These are phyloP conservation scores for Pezicula rhizophila DNA, from an alignment of 2,329 filamentous ascomycete genomes.

Conservation along the genomic window DNA sequence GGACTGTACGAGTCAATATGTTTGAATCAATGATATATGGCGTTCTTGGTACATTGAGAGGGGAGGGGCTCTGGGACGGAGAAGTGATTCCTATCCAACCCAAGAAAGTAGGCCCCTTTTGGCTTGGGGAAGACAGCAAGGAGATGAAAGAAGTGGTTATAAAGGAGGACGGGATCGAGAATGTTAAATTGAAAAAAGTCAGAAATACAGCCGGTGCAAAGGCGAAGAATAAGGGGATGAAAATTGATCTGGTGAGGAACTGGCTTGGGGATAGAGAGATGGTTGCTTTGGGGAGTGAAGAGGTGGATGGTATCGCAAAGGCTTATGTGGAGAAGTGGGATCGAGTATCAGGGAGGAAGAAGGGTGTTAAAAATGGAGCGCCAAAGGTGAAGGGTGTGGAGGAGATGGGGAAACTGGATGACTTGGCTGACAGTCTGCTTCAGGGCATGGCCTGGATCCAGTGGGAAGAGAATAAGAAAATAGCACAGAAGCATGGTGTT, in stretches of 20 bases:
- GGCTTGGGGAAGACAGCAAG: constrained; percentile 33
- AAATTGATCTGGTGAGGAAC: constrained; percentile 55
- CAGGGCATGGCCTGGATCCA: constrained; percentile 72
- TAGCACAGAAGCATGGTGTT: constrained; percentile 27
- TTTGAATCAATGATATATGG: constrained; percentile 79
- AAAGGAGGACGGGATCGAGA: constrained; percentile 18
- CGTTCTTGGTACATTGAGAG: constrained; percentile 50
- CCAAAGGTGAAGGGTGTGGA: constrained; percentile 20
- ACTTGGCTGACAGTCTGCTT: constrained; percentile 72
- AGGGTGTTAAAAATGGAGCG: constrained; percentile 10
- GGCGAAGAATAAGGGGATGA: constrained; percentile 46
- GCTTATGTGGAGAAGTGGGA: constrained; percentile 30
- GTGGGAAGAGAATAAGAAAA: constrained; percentile 59
- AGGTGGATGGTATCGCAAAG: constrained; percentile 30
- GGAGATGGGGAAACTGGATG: constrained; percentile 61
- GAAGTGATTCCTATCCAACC: constrained; percentile 46
- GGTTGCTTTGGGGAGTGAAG: constrained; percentile 25
- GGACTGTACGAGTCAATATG: constrained; percentile 77
- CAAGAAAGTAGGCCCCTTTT: constrained; percentile 48
- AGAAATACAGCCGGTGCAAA: constrained; percentile 35
- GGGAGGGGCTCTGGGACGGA: constrained; percentile 36
- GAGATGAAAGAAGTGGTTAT: constrained; percentile 10
- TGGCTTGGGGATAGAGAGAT: constrained; percentile 38
- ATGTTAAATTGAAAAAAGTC: constrained; percentile 23
- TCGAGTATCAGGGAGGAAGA: constrained; percentile 20